phyloP scores from a whole-genome alignment of 352 stramenopile species.

The Phytopythium litorale region DNA sequence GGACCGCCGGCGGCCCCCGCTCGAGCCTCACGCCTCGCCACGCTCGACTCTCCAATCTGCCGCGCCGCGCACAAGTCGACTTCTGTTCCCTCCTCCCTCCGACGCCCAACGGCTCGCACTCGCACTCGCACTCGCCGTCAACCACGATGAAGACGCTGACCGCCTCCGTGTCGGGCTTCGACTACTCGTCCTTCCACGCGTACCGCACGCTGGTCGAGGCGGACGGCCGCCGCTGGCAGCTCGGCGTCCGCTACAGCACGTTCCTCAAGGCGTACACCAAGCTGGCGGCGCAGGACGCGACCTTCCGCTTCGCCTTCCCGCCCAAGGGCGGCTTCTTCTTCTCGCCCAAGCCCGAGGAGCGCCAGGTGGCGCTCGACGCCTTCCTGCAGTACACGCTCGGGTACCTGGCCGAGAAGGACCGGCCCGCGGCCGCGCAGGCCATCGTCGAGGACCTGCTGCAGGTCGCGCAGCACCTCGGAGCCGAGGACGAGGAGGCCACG shows the following conservation, averaged over 20 bases:
- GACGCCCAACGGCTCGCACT: neutral
- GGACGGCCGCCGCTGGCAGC: conserved; percentile 19
- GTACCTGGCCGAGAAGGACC: conserved; percentile 28
- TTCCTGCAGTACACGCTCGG: conserved; percentile 45
- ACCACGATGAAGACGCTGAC: conserved; percentile 21
- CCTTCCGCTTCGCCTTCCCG: conserved; percentile 62
- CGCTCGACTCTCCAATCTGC: neutral
- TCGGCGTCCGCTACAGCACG: conserved; percentile 62
- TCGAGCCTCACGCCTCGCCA: neutral
- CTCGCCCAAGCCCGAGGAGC: conserved; percentile 45
- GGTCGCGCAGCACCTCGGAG: conserved; percentile 25
- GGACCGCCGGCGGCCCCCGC: no score
- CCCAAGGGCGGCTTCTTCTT: conserved; percentile 65
- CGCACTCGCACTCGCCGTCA: neutral
- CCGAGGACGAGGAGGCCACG: conserved; percentile 15
- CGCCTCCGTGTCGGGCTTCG: conserved; percentile 41
- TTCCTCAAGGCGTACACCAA: conserved; percentile 48
- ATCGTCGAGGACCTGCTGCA: conserved; percentile 48
- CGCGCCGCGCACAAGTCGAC: neutral
- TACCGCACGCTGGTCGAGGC: conserved; percentile 46
- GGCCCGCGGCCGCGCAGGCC: conserved; percentile 21
- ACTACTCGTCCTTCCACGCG: conserved; percentile 29
- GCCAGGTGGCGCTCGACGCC: conserved; percentile 44
- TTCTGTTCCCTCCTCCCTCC: no score
- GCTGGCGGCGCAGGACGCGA: conserved; percentile 27